Evolutionary conservation across 2,329 filamentous ascomycete species (phyloP), one percentile per base, ranked within the genome.

Genomic region (Karstenula rhodostoma): DNA sequence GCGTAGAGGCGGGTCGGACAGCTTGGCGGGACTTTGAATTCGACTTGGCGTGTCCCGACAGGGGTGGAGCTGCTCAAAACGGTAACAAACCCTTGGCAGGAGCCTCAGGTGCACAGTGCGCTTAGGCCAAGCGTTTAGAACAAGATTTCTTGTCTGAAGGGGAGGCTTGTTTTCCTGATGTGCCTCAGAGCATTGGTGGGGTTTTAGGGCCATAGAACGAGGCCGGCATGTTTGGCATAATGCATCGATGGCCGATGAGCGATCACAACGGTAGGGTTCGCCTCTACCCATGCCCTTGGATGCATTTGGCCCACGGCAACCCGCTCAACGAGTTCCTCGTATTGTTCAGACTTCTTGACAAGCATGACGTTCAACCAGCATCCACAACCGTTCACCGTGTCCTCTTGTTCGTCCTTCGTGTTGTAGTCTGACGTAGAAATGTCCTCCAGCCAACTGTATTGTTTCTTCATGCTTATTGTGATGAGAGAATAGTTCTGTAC

Each of bases 101-200:
- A 47, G 55, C 49, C 50, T 61, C 44, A 44, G 49, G 25, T 56
- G 37, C 33, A 50, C 19, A 25, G 25, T 25, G 50, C 35, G 50
- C 59, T 55, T 48, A 57, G 35, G 59, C 51, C 59, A 58, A 56
- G 56, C 56, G 46, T 61, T 61, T 58, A 23, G 37, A 46, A 48
- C 37, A 51, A 32, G 46, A 61, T 27, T 54, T 23, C 46, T 55
- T 23, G 59, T 58, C 43, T 58, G 46, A 52, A 46, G 44, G 22
- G 29, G 42, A 53, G 43, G 59, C 56, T 56, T 58, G 40, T 56
- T 53, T 53, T 56, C 19, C 29, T 29, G 7, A 8, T 44, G 5
- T 50, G 43, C 43, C 32, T 32, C 40, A 25, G 19, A 48, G 44
- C n/a, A 33, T 29, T 50, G 32, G n/a, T 22, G 19, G 19, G n/a